Percentiles rank a stretch among this genome's conserved stretches.
Conservation (phyloP, 305 asterid species). For the Solanum hybrid region DNA sequence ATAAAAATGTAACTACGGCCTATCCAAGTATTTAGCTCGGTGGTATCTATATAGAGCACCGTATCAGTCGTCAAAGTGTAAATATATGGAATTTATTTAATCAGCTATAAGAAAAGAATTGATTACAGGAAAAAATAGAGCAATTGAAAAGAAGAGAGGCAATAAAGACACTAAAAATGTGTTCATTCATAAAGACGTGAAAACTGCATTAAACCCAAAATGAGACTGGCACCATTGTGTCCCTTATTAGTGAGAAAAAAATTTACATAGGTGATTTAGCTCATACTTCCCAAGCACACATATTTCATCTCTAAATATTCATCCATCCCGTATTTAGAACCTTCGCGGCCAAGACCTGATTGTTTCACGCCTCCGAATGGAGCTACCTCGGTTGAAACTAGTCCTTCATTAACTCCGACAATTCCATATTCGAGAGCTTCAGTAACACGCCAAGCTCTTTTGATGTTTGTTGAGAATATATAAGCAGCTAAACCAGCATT, state of each 20-base stretch:
- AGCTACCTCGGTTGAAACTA: slow-evolving; percentile 97
- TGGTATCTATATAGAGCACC: not conserved
- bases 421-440: slow-evolving; percentile 98
- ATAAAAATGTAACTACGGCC: not conserved
- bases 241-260: not conserved
- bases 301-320: slow-evolving; percentile 87
- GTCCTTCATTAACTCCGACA: slow-evolving; percentile 94
- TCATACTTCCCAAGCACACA: slow-evolving; percentile 77
- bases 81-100: not conserved
- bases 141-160: not conserved
- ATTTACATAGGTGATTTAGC: slow-evolving; percentile 7
- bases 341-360: slow-evolving; percentile 98
- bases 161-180: not conserved
- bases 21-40: not conserved
- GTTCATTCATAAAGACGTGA: not conserved
- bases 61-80: not conserved
- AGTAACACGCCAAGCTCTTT: slow-evolving; percentile 88
- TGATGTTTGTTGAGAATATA: slow-evolving; percentile 63
- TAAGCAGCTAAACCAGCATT: slow-evolving; percentile 98
- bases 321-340: slow-evolving; percentile 94
- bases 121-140: not conserved
- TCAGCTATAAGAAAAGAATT: not conserved
- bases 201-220: not conserved
- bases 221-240: not conserved
- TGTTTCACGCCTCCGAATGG: slow-evolving; percentile 97